A percentile compares a stretch with the other conserved stretches of the same genome.
Conservation (phyloP, 2,329 filamentous ascomycete genomes). For the Fusarium annulatum region DNA sequence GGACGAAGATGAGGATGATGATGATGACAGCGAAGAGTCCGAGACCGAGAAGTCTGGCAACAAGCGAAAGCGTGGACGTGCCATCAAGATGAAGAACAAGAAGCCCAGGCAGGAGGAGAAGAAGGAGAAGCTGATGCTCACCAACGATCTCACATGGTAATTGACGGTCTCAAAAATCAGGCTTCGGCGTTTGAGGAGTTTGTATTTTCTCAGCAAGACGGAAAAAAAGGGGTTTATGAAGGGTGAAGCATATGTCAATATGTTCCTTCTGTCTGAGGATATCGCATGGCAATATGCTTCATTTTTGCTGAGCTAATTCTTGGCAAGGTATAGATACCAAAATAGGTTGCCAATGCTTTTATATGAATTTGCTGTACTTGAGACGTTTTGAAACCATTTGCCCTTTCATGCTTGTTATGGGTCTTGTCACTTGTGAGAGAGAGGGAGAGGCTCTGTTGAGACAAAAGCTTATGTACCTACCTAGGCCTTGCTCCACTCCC, state of each 20-base stretch:
- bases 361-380: neutral
- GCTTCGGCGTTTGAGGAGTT: slow-evolving; percentile 44
- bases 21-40: slow-evolving; percentile 68
- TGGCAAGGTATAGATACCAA: slow-evolving; percentile 28
- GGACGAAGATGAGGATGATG: slow-evolving; percentile 66
- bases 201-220: slow-evolving; percentile 8
- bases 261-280: neutral
- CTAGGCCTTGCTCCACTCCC: neutral
- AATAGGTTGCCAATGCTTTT: slow-evolving; percentile 21
- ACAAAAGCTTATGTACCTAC: slow-evolving; percentile 1
- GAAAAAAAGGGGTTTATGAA: slow-evolving; percentile 5
- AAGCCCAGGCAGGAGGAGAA: slow-evolving; percentile 71
- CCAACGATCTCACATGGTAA: slow-evolving; percentile 58
- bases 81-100: slow-evolving; percentile 60
- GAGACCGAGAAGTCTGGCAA: slow-evolving; percentile 66
- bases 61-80: slow-evolving; percentile 64
- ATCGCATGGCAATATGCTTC: slow-evolving; percentile 1
- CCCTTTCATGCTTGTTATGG: neutral
- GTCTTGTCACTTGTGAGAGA: neutral
- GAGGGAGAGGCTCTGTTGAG: neutral
- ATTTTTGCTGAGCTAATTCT: neutral
- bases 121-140: slow-evolving; percentile 64
- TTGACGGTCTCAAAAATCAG: slow-evolving; percentile 9
- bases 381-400: neutral
- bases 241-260: neutral